Evolutionary conservation across 2,329 filamentous ascomycete genomes (phyloP).

Genomic region (Botrytis fragariae): DNA sequence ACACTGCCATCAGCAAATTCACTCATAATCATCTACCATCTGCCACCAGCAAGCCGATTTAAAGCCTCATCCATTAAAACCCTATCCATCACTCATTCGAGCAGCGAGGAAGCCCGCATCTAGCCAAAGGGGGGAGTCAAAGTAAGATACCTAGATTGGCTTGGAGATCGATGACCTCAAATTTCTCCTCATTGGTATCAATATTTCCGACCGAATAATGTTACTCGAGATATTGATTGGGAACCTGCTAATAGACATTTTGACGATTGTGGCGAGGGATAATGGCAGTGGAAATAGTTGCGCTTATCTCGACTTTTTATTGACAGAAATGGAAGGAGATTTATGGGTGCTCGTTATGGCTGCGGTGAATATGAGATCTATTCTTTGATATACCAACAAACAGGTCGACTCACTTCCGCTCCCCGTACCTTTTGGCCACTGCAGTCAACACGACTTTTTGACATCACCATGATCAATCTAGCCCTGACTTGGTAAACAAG

Average conservation of each 20-base stretch:
- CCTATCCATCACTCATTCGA: neutral
- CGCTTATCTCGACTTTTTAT: neutral
- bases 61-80: neutral
- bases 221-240: neutral
- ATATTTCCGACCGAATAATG: no score
- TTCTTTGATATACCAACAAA: neutral
- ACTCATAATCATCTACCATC: no score
- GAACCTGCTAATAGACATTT: neutral
- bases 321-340: neutral
- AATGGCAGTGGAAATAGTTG: neutral
- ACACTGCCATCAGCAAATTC: no score
- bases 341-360: neutral
- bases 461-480: neutral
- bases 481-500: neutral
- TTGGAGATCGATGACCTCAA: neutral
- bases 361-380: fast-evolving
- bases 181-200: neutral
- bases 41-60: neutral
- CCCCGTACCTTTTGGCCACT: no score
- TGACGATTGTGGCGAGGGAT: neutral
- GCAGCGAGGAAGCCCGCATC: neutral
- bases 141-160: no score
- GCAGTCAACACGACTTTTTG: no score
- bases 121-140: neutral
- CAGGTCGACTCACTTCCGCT: no score